Evolutionary conservation across 2,329 filamentous ascomycete species (phyloP), one percentile per base, ranked within the genome.

Genomic region (Eutypella sp.): DNA sequence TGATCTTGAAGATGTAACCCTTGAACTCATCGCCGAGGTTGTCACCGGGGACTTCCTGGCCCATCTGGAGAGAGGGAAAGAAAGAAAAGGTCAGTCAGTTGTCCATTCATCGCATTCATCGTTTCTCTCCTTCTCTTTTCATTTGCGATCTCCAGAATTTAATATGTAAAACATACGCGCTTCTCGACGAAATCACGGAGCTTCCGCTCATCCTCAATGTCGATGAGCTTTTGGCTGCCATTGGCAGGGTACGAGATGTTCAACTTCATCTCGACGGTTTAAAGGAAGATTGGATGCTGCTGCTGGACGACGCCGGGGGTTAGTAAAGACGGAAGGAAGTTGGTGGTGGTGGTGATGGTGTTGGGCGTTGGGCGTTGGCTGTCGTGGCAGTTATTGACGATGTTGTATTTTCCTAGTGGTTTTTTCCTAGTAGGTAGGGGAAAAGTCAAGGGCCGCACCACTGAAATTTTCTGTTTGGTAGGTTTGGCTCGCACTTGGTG

Each of bases 1-100:
- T 99, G 81, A 99, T 97, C 73, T 84, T 87, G 86, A 99, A 90
- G 80, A 99, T 85, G 82, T 99, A 99, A 75, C 93, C 93, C 84
- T 96, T 96, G 88, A 95, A 99, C 79, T 99, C 93, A 71, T 97
- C 91, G 69, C 93, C 93, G 68, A 99, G 82, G 70, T 85, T 87
- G 79, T 99, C 95, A 68, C 87, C 93, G 64, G 87, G 76, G 65
- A 99, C 88, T 79, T 96, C 89, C 67, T 85, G 82, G 69, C 89
- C 89, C 89, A 93, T 93, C 78, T 85, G 67, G 56, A 59, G 56
- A 59, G 57, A 46, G 23, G 52, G 45, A 45, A 38, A 55, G 52
- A 46, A 45, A 38, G 55, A 47, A 31, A 13, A 56, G 51, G 62
- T 73, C 60, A 71, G 69, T 57, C 56, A 50, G 11, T 25, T 18